Percentiles rank a stretch among this genome's conserved stretches.
phyloP scores from a whole-genome alignment of 2,329 filamentous ascomycete genomes.

The Fusarium tupiense region DNA sequence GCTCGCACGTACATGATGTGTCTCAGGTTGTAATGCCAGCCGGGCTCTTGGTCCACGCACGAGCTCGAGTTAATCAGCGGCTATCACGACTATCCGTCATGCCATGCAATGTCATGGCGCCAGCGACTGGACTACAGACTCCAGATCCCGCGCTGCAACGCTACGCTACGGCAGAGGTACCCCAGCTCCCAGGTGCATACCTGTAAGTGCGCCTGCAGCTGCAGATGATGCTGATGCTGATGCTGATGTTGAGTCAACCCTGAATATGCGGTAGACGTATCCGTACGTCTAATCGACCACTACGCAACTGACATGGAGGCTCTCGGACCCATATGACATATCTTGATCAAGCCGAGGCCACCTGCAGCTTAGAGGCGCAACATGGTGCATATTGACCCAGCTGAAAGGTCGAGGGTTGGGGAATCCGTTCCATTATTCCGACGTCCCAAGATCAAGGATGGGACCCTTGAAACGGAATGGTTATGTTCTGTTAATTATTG shows the following conservation, averaged over 20 bases:
- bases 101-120: neutral
- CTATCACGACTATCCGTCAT: neutral
- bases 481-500: neutral
- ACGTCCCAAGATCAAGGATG: constrained; percentile 10
- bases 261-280: constrained; percentile 19
- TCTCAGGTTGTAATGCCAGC: constrained; percentile 21
- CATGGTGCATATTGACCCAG: constrained; percentile 33
- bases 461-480: constrained; percentile 16
- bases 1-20: constrained; percentile 12
- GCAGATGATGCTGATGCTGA: constrained; percentile 17
- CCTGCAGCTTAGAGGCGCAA: constrained; percentile 33
- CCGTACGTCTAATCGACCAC: constrained; percentile 7
- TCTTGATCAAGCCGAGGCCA: constrained; percentile 26
- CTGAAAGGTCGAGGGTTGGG: constrained; percentile 34
- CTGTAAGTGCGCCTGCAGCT: neutral
- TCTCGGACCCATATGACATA: constrained; percentile 32
- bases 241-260: constrained; percentile 3
- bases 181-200: constrained; percentile 7
- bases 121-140: constrained; percentile 4
- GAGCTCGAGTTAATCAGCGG: neutral
- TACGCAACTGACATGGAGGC: constrained; percentile 29
- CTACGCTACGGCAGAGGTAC: constrained; percentile 20
- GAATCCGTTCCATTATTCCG: constrained; percentile 4
- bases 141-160: constrained; percentile 25
- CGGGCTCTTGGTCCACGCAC: constrained; percentile 9